Evolutionary conservation across 139 green algal genomes (phyloP).

Genomic region (Chlorokybus atmophyticus): DNA sequence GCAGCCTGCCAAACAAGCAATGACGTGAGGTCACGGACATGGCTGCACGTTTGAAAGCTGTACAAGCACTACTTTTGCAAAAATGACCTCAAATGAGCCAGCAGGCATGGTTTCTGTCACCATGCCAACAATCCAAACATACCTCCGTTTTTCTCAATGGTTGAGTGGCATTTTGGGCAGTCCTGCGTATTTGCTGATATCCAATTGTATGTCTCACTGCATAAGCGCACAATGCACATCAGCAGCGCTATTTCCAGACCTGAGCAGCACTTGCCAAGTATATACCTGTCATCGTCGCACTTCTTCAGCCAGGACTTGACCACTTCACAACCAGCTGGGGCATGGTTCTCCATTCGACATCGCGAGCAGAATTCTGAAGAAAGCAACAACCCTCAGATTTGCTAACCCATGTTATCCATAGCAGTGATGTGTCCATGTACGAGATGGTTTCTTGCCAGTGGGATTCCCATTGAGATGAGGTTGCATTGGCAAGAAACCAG

Average conservation of each 20-base stretch:
- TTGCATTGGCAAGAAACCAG: neutral
- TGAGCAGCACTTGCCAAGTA: too few relatives aligned
- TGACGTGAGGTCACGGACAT: too few relatives aligned
- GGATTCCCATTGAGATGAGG: neutral
- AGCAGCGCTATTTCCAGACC: too few relatives aligned
- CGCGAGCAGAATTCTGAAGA: slow-evolving; percentile 12
- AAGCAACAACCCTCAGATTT: neutral
- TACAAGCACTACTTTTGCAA: too few relatives aligned
- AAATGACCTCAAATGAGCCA: too few relatives aligned
- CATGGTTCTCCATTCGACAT: slow-evolving; percentile 9
- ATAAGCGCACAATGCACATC: too few relatives aligned
- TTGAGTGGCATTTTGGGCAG: slow-evolving; percentile 17
- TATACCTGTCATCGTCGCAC: slow-evolving; percentile 16
- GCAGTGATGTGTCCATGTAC: neutral
- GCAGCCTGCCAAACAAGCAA: slow-evolving; percentile 24
- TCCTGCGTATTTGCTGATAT: slow-evolving; percentile 16
- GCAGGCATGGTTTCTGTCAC: too few relatives aligned
- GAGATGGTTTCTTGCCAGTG: too few relatives aligned
- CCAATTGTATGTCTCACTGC: slow-evolving; percentile 17
- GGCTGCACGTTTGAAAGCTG: too few relatives aligned
- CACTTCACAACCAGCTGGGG: slow-evolving; percentile 10
- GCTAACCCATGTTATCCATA: neutral
- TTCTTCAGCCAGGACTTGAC: slow-evolving; percentile 21
- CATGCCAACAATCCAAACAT: too few relatives aligned
- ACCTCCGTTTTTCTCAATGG: slow-evolving; percentile 21